A percentile compares a stretch with the other conserved stretches of the same genome.
phyloP scores from a whole-genome alignment of 2,329 filamentous ascomycete species.

The Exophiala viscosa region DNA sequence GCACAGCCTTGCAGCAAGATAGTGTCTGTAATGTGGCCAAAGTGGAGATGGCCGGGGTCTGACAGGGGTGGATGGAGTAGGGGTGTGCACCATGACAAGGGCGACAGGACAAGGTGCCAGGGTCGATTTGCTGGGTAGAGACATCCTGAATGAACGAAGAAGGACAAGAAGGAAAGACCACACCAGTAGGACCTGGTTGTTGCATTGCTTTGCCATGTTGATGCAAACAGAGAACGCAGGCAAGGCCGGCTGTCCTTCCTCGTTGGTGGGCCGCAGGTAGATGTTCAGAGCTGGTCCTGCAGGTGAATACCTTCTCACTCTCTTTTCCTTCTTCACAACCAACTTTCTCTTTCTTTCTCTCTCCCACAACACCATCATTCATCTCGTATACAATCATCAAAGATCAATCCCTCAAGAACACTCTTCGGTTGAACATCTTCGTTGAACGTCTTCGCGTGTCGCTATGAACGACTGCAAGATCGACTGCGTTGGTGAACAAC shows the following conservation, averaged over 20 bases:
- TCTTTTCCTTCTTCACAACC: constrained; percentile 1
- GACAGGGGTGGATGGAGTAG: too few species aligned
- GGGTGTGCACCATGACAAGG: neutral
- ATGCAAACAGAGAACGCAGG: constrained; percentile 4
- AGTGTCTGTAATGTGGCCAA: too few species aligned
- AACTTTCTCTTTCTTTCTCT: constrained; percentile 7
- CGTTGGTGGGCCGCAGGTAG: neutral
- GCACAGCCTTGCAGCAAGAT: too few species aligned
- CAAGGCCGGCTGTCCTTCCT: constrained; percentile 15
- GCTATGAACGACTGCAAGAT: too few species aligned
- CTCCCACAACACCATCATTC: constrained; percentile 10
- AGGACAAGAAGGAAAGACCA: neutral
- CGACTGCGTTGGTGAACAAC: neutral
- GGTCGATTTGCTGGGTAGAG: neutral
- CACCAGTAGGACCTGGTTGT: neutral
- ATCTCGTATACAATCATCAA: constrained; percentile 6
- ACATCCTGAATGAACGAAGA: neutral
- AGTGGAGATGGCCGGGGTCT: too few species aligned
- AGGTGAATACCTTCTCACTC: constrained; percentile 3
- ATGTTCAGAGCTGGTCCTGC: neutral
- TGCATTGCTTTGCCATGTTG: neutral
- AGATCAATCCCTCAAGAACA: constrained; percentile 1
- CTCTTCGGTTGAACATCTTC: neutral
- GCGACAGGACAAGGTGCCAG: neutral
- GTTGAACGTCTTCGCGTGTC: neutral